Evolutionary conservation across 164 flowering plant species (phyloP).

Genomic region (Sedum album): DNA sequence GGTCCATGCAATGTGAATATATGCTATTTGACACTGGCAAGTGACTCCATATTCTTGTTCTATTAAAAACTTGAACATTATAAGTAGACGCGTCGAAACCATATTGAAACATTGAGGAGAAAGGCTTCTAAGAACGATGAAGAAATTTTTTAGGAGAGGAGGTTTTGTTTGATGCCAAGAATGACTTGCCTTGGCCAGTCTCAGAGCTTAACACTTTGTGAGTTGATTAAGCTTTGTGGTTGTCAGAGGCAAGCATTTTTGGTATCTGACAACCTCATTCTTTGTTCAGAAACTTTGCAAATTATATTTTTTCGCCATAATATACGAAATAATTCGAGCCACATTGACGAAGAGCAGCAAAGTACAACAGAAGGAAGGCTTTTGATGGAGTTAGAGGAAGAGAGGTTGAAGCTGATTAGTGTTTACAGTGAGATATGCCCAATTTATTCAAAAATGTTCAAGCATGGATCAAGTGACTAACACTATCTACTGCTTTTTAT

Average conservation of each 20-base stretch:
- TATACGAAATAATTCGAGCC: no score
- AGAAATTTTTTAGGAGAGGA: background rate
- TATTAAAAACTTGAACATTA: background rate
- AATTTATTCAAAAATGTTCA: no score
- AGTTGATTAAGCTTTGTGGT: background rate
- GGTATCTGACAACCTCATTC: constrained; percentile 1
- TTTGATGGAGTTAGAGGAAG: no score
- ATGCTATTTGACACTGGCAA: background rate
- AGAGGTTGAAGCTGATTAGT: no score
- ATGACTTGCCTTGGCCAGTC: constrained; percentile 8
- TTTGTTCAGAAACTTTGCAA: background rate
- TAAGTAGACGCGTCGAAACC: background rate
- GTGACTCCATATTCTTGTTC: background rate
- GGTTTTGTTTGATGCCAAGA: constrained; percentile 3
- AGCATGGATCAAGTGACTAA: no score
- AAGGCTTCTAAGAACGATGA: background rate
- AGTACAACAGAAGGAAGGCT: no score
- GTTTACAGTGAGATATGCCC: no score
- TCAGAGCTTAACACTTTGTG: background rate
- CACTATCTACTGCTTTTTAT: no score
- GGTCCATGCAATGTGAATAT: background rate
- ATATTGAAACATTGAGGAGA: background rate
- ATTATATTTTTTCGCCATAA: no score
- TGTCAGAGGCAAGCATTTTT: constrained; percentile 4
- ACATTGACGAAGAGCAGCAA: no score